These are phyloP conservation scores for Entelexis sorbosivorans DNA, from an alignment of 1,139 yeast genomes.

Conservation along the genomic window DNA sequence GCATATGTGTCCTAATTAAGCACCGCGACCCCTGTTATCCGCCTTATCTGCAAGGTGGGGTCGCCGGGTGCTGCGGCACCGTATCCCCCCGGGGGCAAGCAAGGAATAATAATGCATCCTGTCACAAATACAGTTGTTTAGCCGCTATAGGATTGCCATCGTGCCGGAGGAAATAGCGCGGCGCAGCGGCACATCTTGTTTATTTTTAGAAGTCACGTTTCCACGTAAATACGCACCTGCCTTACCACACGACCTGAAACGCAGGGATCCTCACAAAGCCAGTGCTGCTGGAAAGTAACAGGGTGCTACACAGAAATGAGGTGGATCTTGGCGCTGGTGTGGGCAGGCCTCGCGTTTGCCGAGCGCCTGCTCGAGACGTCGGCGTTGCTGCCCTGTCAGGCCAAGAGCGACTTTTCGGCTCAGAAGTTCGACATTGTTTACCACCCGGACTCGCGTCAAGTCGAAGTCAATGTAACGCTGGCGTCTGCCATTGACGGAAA, in stretches of 20 bases:
- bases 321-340: constrained; percentile 5
- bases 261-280: not conserved
- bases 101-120: not conserved
- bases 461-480: constrained; percentile 61
- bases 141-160: too few species aligned
- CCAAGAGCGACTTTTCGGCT: constrained; percentile 76
- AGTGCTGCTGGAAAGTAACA: not conserved
- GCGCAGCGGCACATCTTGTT: not conserved
- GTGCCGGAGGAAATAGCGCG: not conserved
- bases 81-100: too few species aligned
- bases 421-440: constrained; percentile 69
- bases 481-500: constrained; percentile 68
- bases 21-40: too few species aligned
- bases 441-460: constrained; percentile 53
- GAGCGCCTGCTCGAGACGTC: constrained; percentile 35
- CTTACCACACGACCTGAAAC: not conserved
- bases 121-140: too few species aligned
- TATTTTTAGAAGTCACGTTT: constrained; percentile 8
- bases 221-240: not conserved
- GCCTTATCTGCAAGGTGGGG: too few species aligned
- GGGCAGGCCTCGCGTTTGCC: constrained; percentile 1
- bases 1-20: too few species aligned
- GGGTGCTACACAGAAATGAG: not conserved
- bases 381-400: constrained; percentile 91
- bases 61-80: too few species aligned